A percentile compares a stretch with the other conserved stretches of the same genome.
Evolutionary conservation across 441 rosid genomes (phyloP).

Genomic region (Cnidoscolus chayamansa): DNA sequence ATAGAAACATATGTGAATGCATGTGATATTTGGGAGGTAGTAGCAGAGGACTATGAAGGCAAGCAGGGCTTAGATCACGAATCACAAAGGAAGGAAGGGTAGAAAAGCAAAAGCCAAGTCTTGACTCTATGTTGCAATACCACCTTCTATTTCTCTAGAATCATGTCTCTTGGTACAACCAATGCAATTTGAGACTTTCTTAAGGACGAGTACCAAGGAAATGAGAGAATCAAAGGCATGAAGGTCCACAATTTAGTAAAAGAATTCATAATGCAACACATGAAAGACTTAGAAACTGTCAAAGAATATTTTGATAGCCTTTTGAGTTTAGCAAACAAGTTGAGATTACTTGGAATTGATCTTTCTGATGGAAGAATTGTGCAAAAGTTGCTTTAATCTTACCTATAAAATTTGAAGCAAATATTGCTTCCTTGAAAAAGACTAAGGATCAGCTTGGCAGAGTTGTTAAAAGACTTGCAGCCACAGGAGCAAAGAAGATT

Average conservation of each 20-base stretch:
- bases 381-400: too few relatives aligned
- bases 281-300: too few relatives aligned
- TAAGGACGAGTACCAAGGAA: not conserved
- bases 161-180: not conserved
- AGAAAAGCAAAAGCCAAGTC: not conserved
- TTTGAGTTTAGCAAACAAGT: too few relatives aligned
- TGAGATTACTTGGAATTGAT: too few relatives aligned
- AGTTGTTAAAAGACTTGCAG: not conserved
- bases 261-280: too few relatives aligned
- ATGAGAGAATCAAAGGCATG: not conserved
- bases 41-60: not conserved
- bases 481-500: not conserved
- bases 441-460: not conserved
- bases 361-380: not conserved
- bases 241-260: not conserved
- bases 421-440: not conserved
- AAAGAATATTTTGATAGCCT: too few relatives aligned
- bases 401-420: not conserved
- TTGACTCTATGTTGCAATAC: not conserved
- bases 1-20: not conserved
- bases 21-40: not conserved
- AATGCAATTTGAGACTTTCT: not conserved
- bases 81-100: not conserved
- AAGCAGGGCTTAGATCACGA: not conserved
- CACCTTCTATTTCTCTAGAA: not conserved